Conservation (phyloP, 2,329 filamentous ascomycete species). For the Fusarium multiceps region DNA sequence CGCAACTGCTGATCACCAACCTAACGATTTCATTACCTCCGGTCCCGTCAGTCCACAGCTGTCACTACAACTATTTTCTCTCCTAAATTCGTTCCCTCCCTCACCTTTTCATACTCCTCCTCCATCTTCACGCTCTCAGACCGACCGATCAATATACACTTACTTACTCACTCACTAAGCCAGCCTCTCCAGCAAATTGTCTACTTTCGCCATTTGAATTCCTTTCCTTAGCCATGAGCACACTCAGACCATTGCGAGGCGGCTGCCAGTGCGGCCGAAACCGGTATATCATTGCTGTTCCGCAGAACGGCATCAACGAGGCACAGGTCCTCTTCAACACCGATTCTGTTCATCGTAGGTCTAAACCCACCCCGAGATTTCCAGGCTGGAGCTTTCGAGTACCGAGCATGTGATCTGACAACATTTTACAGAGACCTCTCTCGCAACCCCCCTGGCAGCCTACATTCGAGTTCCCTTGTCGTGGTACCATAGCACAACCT, state of each 20-base stretch:
- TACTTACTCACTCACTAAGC: neutral
- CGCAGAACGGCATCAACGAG: constrained; percentile 64
- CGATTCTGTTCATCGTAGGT: constrained; percentile 77
- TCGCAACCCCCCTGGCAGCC: constrained; percentile 79
- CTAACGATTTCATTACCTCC: constrained; percentile 18
- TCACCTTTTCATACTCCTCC: neutral
- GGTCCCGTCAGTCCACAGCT: constrained; percentile 4
- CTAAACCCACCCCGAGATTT: neutral
- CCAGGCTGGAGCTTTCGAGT: neutral
- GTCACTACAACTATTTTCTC: constrained; percentile 15
- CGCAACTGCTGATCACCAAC: constrained; percentile 29
- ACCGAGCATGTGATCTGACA: constrained; percentile 19
- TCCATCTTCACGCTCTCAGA: neutral
- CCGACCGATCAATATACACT: neutral
- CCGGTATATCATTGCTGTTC: constrained; percentile 79
- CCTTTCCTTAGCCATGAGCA: constrained; percentile 55
- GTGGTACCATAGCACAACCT: constrained; percentile 83
- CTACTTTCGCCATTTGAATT: neutral
- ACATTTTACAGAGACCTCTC: constrained; percentile 64
- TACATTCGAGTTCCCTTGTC: constrained; percentile 84
- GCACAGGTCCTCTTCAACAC: constrained; percentile 82
- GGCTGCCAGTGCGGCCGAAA: constrained; percentile 89
- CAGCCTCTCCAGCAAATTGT: neutral
- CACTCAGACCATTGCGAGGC: constrained; percentile 71
- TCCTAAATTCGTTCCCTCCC: constrained; percentile 4